These are phyloP conservation scores for Aspergillus egyptiacus DNA, from an alignment of 495 filamentous ascomycete genomes.

Conservation along the genomic window DNA sequence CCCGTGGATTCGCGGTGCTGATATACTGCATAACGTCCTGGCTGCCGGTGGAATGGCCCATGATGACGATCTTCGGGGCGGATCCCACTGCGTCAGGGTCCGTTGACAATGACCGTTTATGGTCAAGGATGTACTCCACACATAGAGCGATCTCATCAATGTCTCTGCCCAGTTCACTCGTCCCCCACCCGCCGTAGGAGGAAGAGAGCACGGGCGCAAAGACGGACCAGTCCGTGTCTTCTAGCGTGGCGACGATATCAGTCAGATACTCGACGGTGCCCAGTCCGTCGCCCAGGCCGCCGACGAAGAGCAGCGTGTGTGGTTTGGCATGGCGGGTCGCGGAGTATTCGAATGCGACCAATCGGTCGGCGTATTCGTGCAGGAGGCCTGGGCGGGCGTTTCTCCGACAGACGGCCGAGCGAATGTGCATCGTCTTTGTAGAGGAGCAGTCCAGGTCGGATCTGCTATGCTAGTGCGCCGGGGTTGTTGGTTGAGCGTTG, in stretches of 20 bases:
- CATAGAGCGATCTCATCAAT: constrained; percentile 59
- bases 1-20: neutral
- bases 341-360: constrained; percentile 7
- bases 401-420: neutral
- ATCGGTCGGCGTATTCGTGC: constrained; percentile 31
- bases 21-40: constrained; percentile 11
- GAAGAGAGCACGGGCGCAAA: constrained; percentile 52
- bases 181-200: constrained; percentile 67
- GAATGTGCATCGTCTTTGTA: neutral
- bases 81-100: neutral
- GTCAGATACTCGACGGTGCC: constrained; percentile 53
- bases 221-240: constrained; percentile 51
- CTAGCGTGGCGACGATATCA: constrained; percentile 42
- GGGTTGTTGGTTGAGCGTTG: no score
- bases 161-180: constrained; percentile 56
- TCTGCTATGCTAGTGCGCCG: no score
- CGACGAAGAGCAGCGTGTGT: constrained; percentile 39
- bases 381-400: neutral
- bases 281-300: constrained; percentile 65
- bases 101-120: constrained; percentile 19
- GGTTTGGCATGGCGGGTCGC: neutral
- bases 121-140: constrained; percentile 56
- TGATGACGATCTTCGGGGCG: constrained; percentile 28
- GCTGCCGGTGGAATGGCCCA: constrained; percentile 9
- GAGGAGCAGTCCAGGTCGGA: no score